These are phyloP conservation scores for Chalciporus pseudorubinellus DNA, from an alignment of 768 basidiomycete genomes.

Conservation along the genomic window DNA sequence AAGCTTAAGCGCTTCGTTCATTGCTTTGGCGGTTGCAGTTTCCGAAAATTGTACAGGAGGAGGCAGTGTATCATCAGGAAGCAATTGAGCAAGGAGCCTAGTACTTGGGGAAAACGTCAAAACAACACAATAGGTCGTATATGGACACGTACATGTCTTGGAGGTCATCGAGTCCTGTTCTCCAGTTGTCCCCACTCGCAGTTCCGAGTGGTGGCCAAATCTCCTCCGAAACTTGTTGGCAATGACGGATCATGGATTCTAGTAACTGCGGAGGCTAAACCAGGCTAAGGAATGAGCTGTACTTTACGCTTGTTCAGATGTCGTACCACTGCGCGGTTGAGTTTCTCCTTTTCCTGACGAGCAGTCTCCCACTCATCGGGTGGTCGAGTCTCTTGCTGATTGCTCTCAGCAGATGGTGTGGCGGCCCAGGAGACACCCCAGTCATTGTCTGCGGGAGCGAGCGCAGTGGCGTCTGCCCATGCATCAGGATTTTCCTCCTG, in stretches of 20 bases:
- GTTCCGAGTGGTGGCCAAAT: conserved; percentile 46
- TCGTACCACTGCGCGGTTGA: conserved; percentile 65
- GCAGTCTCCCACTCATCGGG: conserved; percentile 71
- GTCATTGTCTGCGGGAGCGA: conserved; percentile 16
- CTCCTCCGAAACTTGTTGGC: conserved; percentile 49
- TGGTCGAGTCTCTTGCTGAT: conserved; percentile 20
- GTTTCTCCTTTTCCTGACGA: conserved; percentile 52
- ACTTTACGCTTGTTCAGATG: conserved; percentile 12
- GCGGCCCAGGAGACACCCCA: conserved; percentile 46
- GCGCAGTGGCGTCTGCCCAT: conserved; percentile 6
- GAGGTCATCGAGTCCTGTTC: conserved; percentile 46
- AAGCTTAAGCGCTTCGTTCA: conserved; percentile 58
- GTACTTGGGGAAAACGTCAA: conserved; percentile 33
- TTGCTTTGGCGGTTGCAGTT: conserved; percentile 56
- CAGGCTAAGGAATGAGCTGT: conserved; percentile 18
- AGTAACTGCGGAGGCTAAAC: conserved; percentile 68
- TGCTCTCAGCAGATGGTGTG: conserved; percentile 11
- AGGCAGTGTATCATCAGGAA: conserved; percentile 54
- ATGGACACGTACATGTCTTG: conserved; percentile 54
- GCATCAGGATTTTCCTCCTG: conserved; percentile 13
- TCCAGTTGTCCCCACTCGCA: conserved; percentile 34
- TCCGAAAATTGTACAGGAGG: conserved; percentile 48
- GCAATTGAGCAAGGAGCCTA: conserved; percentile 39
- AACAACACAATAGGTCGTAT: conserved; percentile 3
- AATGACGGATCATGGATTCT: conserved; percentile 51